Conservation (phyloP, 2,329 filamentous ascomycete species). For the Fusarium gaditjirri region DNA sequence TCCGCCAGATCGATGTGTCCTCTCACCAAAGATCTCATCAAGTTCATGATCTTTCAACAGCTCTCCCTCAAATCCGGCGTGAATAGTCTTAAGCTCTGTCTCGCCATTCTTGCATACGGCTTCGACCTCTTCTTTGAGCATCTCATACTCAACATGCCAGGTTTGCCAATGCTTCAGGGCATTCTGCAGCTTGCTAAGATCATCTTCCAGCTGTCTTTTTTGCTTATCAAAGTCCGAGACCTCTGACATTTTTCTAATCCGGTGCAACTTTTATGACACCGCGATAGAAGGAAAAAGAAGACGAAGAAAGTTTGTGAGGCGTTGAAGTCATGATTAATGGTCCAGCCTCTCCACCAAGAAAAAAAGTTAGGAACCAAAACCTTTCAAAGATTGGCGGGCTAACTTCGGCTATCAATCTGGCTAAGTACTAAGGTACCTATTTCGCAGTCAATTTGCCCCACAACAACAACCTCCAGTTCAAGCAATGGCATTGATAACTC, state of each 20-base stretch:
- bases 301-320: slow-evolving; percentile 21
- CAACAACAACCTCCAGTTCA: not conserved
- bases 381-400: slow-evolving; percentile 31
- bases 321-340: slow-evolving; percentile 27
- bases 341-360: slow-evolving; percentile 3
- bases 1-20: slow-evolving; percentile 42
- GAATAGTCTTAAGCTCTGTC: slow-evolving; percentile 65
- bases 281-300: slow-evolving; percentile 5
- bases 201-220: slow-evolving; percentile 78
- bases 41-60: slow-evolving; percentile 69
- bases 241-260: slow-evolving; percentile 55
- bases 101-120: slow-evolving; percentile 59
- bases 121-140: slow-evolving; percentile 83
- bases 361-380: slow-evolving; percentile 20
- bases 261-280: slow-evolving; percentile 10
- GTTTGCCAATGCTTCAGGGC: slow-evolving; percentile 88
- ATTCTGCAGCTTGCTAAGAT: slow-evolving; percentile 74
- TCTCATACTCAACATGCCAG: slow-evolving; percentile 92
- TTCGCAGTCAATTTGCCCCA: not conserved
- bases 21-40: slow-evolving; percentile 56
- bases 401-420: slow-evolving; percentile 40
- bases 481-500: not conserved
- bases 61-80: slow-evolving; percentile 69
- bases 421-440: not conserved
- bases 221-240: slow-evolving; percentile 78